Evolutionary conservation across 2,329 filamentous ascomycete genomes (phyloP), one percentile per base, ranked within the genome.

Genomic region (Cadophora sp.): DNA sequence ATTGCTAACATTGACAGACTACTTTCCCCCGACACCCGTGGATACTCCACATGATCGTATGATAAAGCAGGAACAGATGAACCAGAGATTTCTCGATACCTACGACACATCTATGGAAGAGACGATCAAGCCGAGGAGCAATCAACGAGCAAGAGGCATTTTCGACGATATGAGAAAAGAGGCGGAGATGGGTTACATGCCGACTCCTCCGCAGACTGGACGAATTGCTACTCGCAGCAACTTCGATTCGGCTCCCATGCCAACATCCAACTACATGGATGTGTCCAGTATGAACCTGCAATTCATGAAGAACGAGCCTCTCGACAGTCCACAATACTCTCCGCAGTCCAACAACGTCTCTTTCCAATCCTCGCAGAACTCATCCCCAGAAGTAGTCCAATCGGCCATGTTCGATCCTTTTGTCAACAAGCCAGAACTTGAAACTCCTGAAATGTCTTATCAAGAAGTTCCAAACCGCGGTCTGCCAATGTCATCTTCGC

Each of bases 21-120:
- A 88, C 74, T 87, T 87, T 72, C 90, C 90, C 67, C 86, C 89
- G 56, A 92, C 91, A 31, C 90, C 91, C 64, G 86, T 85, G 74
- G 87, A 88, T 63, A 91, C 89, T 24, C 89, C 90, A 53, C 83
- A 85, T 70, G 80, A 84, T 69, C 80, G 81, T 61, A 75, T 71
- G 63, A 66, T 77, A 64, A 77, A 77, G 68, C 72, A 75, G 62
- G 73, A 74, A 24, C 73, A 74, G 27, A 73, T 74, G 27, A 73
- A 73, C 62, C 81, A 83, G 74, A 81, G 90, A 64, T 91, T 91
- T 75, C 78, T 84, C 2, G 87, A 89, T 29, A 83, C 83, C 56
- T 89, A 89, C 71, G 88, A 91, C 73, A 87, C 88, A 77, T 89
- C 87, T 16, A 87, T 89, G 85, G 87, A 90, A 75, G 87, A 89